phyloP scores from a whole-genome alignment of 2,329 filamentous ascomycete species.

The Hymenoscyphus repandus region DNA sequence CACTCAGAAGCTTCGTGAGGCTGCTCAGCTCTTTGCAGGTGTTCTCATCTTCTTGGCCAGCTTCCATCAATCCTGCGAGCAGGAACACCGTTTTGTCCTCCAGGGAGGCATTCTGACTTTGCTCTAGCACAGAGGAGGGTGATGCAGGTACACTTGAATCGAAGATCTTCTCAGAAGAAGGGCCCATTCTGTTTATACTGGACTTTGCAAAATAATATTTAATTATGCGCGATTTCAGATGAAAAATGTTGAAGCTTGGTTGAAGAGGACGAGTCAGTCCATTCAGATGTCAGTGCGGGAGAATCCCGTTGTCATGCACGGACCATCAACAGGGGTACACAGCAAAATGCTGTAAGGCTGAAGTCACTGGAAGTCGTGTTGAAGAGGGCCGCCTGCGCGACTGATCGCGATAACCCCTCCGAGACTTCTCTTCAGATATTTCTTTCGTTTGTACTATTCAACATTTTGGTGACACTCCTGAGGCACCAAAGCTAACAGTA shows the following conservation, averaged over 20 bases:
- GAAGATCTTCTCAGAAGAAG: conserved; percentile 8
- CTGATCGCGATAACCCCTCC: background rate
- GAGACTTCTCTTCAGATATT: background rate
- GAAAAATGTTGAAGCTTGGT: too few species aligned
- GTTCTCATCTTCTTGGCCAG: conserved; percentile 75
- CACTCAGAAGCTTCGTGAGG: conserved; percentile 55
- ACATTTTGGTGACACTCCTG: too few species aligned
- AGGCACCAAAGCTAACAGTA: too few species aligned
- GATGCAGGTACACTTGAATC: conserved; percentile 19
- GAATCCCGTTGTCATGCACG: too few species aligned
- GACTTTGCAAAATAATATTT: background rate
- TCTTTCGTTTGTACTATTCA: too few species aligned
- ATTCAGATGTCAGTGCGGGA: too few species aligned
- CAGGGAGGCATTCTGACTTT: conserved; percentile 21
- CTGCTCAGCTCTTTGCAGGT: conserved; percentile 54
- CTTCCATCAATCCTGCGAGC: conserved; percentile 85
- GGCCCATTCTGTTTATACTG: conserved; percentile 2
- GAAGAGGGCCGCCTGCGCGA: background rate
- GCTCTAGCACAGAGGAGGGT: conserved; percentile 5
- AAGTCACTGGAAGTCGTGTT: conserved; percentile 20
- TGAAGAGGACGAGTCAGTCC: too few species aligned
- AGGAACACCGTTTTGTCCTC: conserved; percentile 39
- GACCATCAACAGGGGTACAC: too few species aligned
- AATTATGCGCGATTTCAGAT: background rate
- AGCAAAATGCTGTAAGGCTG: background rate